Percentiles rank a stretch among this genome's conserved stretches.
phyloP scores from a whole-genome alignment of 345 rosid species.

The Erysimum cheiranthoides region DNA sequence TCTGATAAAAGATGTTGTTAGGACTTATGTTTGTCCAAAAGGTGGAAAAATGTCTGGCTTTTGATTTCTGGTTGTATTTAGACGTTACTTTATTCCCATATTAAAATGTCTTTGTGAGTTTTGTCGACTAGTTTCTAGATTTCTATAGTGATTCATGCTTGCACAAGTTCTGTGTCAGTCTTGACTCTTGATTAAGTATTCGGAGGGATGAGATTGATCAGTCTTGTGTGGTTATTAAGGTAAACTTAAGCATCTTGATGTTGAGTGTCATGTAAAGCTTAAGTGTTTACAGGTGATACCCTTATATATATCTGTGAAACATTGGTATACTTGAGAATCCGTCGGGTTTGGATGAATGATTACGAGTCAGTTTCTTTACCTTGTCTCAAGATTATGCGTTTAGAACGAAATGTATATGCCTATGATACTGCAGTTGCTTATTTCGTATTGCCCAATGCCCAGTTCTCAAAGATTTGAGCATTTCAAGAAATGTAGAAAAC shows the following conservation, averaged over 20 bases:
- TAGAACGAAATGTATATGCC: background rate
- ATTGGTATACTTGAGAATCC: background rate
- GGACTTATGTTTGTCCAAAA: background rate
- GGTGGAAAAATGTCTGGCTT: background rate
- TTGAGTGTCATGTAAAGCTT: background rate
- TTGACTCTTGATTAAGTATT: background rate
- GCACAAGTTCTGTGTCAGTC: background rate
- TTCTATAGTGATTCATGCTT: background rate
- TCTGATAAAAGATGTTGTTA: background rate
- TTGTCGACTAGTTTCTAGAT: background rate
- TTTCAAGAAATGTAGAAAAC: too few species aligned
- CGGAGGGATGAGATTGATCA: background rate
- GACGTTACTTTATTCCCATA: background rate
- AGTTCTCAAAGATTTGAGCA: background rate
- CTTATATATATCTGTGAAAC: background rate
- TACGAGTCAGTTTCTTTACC: background rate
- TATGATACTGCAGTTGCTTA: background rate
- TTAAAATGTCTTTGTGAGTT: slow-evolving; percentile 8
- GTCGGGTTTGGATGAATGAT: background rate
- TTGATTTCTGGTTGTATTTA: background rate
- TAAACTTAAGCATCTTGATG: background rate
- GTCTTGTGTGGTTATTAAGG: background rate
- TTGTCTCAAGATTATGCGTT: background rate
- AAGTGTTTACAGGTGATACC: background rate
- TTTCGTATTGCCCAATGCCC: background rate